phyloP scores from a whole-genome alignment of 768 basidiomycete genomes.

The Boletus huronensis region DNA sequence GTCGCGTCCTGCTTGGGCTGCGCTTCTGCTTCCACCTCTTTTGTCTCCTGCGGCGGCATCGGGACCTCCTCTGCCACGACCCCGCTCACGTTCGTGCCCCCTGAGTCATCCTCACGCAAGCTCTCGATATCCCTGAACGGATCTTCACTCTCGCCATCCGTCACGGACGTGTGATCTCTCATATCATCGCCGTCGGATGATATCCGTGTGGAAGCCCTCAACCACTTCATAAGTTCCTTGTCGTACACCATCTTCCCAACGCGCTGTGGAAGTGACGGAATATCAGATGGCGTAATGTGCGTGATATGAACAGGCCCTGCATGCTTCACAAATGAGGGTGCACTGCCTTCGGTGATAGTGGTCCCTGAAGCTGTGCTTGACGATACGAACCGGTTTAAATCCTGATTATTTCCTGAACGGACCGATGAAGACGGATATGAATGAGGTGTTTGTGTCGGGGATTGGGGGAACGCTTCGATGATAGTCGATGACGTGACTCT shows the following conservation, averaged over 20 bases:
- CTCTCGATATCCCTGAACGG: conserved; percentile 93
- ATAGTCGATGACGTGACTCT: conserved; percentile 28
- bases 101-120: conserved; percentile 58
- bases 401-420: conserved; percentile 55
- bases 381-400: conserved; percentile 86
- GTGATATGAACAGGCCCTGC: conserved; percentile 74
- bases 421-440: conserved; percentile 52
- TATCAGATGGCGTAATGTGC: conserved; percentile 76
- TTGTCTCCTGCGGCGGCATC: conserved; percentile 12
- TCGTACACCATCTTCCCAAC: conserved; percentile 90
- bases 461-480: conserved; percentile 28
- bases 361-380: conserved; percentile 80
- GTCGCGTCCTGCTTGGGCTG: conserved; percentile 22
- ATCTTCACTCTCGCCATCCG: conserved; percentile 68
- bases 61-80: background rate
- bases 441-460: conserved; percentile 30
- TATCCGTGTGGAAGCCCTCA: conserved; percentile 51
- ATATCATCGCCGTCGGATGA: conserved; percentile 30
- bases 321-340: conserved; percentile 83
- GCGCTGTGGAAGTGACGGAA: conserved; percentile 69
- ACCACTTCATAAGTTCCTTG: conserved; percentile 80
- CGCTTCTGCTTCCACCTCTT: conserved; percentile 13
- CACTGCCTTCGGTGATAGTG: conserved; percentile 66
- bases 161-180: conserved; percentile 28
- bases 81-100: conserved; percentile 18